These are phyloP conservation scores for Alternaria sp. DNA, from an alignment of 2,329 filamentous ascomycete genomes.

Conservation along the genomic window DNA sequence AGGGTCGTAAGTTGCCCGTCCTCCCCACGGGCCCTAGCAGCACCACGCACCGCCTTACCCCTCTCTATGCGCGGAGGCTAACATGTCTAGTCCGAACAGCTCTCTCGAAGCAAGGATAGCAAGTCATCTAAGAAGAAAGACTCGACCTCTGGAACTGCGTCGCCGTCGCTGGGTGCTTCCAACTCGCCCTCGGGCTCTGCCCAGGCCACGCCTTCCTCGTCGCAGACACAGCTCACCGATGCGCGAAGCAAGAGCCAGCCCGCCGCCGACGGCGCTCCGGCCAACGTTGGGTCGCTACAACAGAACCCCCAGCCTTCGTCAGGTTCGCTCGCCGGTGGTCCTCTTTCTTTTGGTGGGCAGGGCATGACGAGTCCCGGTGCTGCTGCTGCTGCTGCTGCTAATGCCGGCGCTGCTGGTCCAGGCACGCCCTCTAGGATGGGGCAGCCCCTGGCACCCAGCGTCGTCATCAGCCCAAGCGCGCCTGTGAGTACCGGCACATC, in stretches of 20 bases:
- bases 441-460: slow-evolving; percentile 76
- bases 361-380: slow-evolving; percentile 43
- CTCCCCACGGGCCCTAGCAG: slow-evolving; percentile 32
- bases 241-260: slow-evolving; percentile 81
- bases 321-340: slow-evolving; percentile 39
- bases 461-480: slow-evolving; percentile 93
- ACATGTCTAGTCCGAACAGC: slow-evolving; percentile 74
- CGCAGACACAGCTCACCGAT: slow-evolving; percentile 85
- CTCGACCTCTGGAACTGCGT: slow-evolving; percentile 72
- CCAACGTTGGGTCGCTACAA: slow-evolving; percentile 39
- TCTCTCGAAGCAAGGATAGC: slow-evolving; percentile 87
- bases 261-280: slow-evolving; percentile 44
- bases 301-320: slow-evolving; percentile 45
- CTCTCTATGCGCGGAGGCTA: slow-evolving; percentile 54
- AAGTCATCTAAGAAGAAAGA: slow-evolving; percentile 78
- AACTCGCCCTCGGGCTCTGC: slow-evolving; percentile 68
- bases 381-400: slow-evolving; percentile 59
- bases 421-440: slow-evolving; percentile 71
- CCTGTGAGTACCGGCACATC: slow-evolving; percentile 57
- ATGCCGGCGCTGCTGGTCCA: slow-evolving; percentile 58
- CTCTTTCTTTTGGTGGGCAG: slow-evolving; percentile 48
- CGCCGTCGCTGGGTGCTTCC: slow-evolving; percentile 70
- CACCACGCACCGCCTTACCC: slow-evolving; percentile 33
- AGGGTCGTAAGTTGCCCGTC: slow-evolving; percentile 79
- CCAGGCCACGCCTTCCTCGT: slow-evolving; percentile 83